Base-by-base conservation (phyloP, 2,329 filamentous ascomycete genomes). In the Aspergillus sp. region DNA sequence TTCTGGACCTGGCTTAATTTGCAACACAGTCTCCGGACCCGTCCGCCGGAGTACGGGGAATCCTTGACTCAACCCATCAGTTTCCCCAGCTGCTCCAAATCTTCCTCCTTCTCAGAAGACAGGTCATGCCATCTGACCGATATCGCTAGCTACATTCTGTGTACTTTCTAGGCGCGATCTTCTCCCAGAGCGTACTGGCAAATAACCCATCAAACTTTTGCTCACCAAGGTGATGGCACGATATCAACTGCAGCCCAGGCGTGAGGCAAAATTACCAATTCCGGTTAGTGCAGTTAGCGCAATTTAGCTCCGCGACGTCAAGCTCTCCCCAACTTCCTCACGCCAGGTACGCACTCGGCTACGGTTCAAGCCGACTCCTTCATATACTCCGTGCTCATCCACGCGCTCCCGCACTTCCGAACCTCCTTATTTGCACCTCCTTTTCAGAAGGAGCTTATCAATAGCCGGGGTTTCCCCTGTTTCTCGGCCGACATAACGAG, bases 41-140 rank as follows among this genome's bases (percentile, higher is more conserved):
- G 6, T 28, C 25, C 25, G 4, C 4, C 25, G 2, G 25, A 7
- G 53, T 25, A 43, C 25, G 25, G 45, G 52, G 31, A 46, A 30
- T 53, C 49, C 47, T 22, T 54, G 15, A 41, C 43, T 41, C 34
- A 41, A 55, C 17, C 17, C 43, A 17, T 54, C 53, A 54, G 53
- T 46, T 54, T 38, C 53, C 53, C 53, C 53, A 41, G 53, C 25
- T 25, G 34, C 25, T n/a, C 17, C n/a, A 45, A 55, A 17, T 34
- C 34, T 45, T 45, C 34, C 43, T 31, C 9, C 23, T 8, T 30
- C n/a, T 55, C 23, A 30, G 22, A n/a, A 34, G 28, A 25, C 23
- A 25, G 30, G 30, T 30, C 48, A 15, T 4, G 15, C n/a, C 17
- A 30, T 41, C 52, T 54, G 15, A 55, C 53, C 41, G 43, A 47